Conservation (phyloP, 495 filamentous ascomycete genomes). For the Rostrohypoxylon terebratum region DNA sequence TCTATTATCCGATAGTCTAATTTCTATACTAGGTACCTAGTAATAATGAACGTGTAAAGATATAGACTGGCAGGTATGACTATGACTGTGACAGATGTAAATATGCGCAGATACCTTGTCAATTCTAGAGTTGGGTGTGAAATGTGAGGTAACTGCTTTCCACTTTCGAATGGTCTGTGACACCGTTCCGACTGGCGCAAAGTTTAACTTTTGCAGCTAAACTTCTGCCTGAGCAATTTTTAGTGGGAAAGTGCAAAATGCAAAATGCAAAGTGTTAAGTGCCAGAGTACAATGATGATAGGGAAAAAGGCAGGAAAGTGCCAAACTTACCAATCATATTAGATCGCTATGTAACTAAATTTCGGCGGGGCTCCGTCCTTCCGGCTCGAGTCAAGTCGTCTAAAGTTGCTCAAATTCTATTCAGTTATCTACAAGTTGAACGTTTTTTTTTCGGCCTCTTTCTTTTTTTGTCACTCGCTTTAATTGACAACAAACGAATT, state of each 20-base stretch:
- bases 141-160: constrained; percentile 20
- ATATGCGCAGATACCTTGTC: constrained; percentile 4
- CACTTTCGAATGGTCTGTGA: constrained; percentile 28
- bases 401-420: constrained; percentile 31
- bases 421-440: constrained; percentile 25
- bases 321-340: background rate
- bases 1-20: background rate
- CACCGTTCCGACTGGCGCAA: constrained; percentile 23
- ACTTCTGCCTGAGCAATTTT: background rate
- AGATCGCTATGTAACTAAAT: constrained; percentile 7
- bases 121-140: constrained; percentile 13
- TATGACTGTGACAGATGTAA: background rate
- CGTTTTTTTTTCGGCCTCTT: background rate
- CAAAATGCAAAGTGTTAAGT: background rate
- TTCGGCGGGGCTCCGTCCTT: constrained; percentile 41
- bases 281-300: background rate
- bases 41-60: background rate
- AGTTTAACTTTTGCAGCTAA: constrained; percentile 5
- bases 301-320: background rate
- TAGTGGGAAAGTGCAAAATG: constrained; percentile 3
- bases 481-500: constrained; percentile 19
- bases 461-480: background rate
- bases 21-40: no score
- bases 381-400: constrained; percentile 42
- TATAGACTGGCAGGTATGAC: background rate